phyloP scores from a whole-genome alignment of 352 stramenopile genomes.

The Phytopythium sindhum region DNA sequence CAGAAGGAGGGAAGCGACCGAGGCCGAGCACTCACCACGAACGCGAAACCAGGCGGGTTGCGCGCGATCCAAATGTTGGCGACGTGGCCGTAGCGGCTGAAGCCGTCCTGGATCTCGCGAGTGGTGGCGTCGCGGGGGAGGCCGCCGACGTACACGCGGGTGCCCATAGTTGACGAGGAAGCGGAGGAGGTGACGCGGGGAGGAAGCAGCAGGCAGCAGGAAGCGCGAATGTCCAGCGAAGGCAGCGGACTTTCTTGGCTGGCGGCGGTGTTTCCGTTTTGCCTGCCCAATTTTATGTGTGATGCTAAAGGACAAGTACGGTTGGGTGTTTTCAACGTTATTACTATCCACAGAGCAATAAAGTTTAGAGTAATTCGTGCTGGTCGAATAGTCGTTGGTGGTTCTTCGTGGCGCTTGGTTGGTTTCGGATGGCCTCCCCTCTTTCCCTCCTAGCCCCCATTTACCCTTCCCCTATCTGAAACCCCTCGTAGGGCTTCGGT shows the following conservation, averaged over 20 bases:
- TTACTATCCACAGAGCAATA: too few relatives aligned
- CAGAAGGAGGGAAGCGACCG: slow-evolving; percentile 11
- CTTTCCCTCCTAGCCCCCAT: neutral
- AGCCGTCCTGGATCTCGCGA: slow-evolving; percentile 78
- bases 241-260: neutral
- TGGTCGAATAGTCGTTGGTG: neutral
- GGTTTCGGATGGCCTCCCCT: neutral
- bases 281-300: neutral
- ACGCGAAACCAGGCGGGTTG: slow-evolving; percentile 86
- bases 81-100: slow-evolving; percentile 82
- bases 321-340: neutral
- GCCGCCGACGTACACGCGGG: slow-evolving; percentile 80
- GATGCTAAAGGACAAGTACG: slow-evolving; percentile 14
- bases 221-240: slow-evolving; percentile 44
- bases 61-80: slow-evolving; percentile 86
- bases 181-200: slow-evolving; percentile 8
- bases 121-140: slow-evolving; percentile 78
- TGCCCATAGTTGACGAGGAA: slow-evolving; percentile 52
- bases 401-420: neutral
- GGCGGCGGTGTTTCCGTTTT: slow-evolving; percentile 18
- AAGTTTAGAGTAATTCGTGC: neutral
- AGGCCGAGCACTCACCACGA: slow-evolving; percentile 76
- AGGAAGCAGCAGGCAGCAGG: slow-evolving; percentile 70
- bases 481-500: neutral
- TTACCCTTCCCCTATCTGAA: neutral